These are phyloP conservation scores for Vanrija pseudolonga DNA, from an alignment of 1,284 basidiomycete species.

Conservation along the genomic window DNA sequence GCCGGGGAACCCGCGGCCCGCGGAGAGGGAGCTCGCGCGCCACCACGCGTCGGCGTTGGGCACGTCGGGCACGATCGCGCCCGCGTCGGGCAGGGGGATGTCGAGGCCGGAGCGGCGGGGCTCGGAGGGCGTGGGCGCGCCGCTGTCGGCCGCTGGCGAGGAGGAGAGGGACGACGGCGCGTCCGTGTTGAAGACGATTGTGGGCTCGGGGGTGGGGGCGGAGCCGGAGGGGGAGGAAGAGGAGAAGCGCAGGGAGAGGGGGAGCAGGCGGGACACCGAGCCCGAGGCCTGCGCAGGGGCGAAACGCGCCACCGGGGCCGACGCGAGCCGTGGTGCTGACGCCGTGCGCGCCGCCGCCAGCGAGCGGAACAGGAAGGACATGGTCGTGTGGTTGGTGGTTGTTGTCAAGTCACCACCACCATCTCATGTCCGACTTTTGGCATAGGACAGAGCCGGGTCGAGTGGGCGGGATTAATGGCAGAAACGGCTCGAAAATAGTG, in stretches of 20 bases:
- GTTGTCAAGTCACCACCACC: background rate
- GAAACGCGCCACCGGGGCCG: background rate
- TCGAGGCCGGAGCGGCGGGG: background rate
- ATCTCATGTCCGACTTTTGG: background rate
- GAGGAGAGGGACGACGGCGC: background rate
- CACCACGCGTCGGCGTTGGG: conserved; percentile 18
- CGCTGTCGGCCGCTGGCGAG: too few relatives aligned
- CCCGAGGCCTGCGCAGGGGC: background rate
- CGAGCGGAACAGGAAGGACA: conserved; percentile 3
- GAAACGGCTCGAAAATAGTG: too few relatives aligned
- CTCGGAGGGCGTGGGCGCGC: too few relatives aligned
- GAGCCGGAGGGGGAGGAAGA: background rate
- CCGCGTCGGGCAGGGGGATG: background rate
- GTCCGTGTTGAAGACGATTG: background rate
- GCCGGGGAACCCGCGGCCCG: conserved; percentile 14
- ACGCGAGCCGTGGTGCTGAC: background rate
- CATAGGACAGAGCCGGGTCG: background rate
- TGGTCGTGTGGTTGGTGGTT: background rate
- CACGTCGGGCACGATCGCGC: background rate
- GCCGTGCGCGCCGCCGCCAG: background rate
- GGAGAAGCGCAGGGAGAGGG: background rate
- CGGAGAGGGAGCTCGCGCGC: conserved; percentile 1
- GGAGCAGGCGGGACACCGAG: background rate
- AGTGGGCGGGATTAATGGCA: too few relatives aligned
- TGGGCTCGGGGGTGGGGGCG: background rate